Base-by-base conservation (phyloP, 495 filamentous ascomycete species). In the Usnea hakonensis region DNA sequence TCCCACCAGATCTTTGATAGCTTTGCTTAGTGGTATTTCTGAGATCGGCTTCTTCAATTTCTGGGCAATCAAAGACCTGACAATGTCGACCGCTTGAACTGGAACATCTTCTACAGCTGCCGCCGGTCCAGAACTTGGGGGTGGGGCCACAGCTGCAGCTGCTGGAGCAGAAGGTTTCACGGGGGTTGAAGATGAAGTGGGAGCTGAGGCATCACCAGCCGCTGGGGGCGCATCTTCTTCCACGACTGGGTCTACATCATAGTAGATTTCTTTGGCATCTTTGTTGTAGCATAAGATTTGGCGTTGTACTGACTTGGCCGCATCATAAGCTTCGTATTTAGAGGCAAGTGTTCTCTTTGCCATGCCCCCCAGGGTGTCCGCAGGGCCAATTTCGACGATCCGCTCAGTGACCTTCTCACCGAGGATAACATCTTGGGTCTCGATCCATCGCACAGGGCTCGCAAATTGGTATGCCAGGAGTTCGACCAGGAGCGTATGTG, bases 201-300 rank as follows among this genome's bases (percentile, higher is more conserved):
- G 65, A 70, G 46, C 69, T 64, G 37, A 70, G 57, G 75, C 76
- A 16, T 81, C 68, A 33, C 77, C 69, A 58, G 80, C 75, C 28
- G 79, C 70, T 26, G 81, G 67, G 35, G 86, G 72, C 65, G 85
- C 87, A 28, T 86, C 82, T 76, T 97, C 92, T 48, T 98, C 94
- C 69, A 95, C 91, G 16, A 94, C 82, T 1, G 95, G 95, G 70
- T 98, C 94, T 43, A 96, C 90, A 73, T 96, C 92, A 74, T 99
- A 99, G 79, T 99, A 99, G 66, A 99, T 99, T 73, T 97, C 94
- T 73, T 96, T 97, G 13, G 91, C 90, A 72, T 99, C 94, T 75
- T 99, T 99, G 76, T 95, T 97, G 81, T 97, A 99, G 80, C 94
- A 97, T 44, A 97, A 85, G 74, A 99, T 97, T 75, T 97, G 92